Evolutionary conservation across 1,284 basidiomycete species (phyloP), one percentile per base, ranked within the genome.

Genomic region (Ustilago loliicola): DNA sequence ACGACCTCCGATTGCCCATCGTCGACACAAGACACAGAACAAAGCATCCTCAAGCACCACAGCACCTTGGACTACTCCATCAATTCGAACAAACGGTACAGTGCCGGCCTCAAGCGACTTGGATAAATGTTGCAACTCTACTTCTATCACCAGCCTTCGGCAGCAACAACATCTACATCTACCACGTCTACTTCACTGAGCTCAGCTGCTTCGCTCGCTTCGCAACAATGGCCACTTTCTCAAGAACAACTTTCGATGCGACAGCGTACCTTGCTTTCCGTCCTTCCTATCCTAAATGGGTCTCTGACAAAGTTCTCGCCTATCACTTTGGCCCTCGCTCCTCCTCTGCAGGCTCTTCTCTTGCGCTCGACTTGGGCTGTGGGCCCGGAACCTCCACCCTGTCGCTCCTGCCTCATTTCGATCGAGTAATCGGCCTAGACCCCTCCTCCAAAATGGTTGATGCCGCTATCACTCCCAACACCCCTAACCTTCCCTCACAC

Each of bases 361-460:
- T 80, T 5, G 86, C 86, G 0, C 88, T 94, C 0, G 93, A 95
- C 81, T 85, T 95, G 1, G 94, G 94, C 1, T 95, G 93, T 86
- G 94, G 94, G 34, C 93, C 93, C 8, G 93, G 93, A 91, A 71
- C 30, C 80, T 61, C 92, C 51, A 93, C 92, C 0, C 83, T 89
- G 9, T 89, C 90, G 52, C 88, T 94, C 17, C 88, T 88, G 0
- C 88, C 83, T 0, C 71, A 66, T 0, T 95, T 96, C 87, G 87
- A 87, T 21, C 87, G 88, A 17, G 89, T 94, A 42, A 87, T 91
- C 10, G 94, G 92, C 0, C 86, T 92, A 17, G 94, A 96, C 79
- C 93, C 94, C 0, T 91, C 91, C 40, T 80, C 87, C 19, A 89
- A 89, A 34, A 96, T 96, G 94, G 88, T 95, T 30, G 87, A 89